Evolutionary conservation across 306 rosid species (phyloP).

Genomic region (Lathyrus oleraceus): DNA sequence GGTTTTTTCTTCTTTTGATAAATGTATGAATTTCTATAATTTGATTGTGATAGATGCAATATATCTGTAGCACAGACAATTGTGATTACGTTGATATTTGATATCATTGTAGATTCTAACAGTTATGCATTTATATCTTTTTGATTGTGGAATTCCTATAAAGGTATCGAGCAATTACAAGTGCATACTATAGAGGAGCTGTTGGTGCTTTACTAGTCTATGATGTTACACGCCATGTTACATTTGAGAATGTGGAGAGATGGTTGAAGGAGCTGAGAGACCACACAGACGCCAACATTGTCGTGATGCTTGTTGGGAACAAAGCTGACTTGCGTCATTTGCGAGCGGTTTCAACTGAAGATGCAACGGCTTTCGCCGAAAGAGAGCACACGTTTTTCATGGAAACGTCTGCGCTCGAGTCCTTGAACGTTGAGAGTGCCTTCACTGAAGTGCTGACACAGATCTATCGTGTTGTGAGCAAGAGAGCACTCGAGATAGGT

Average conservation of each 20-base stretch:
- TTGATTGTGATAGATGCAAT: not conserved
- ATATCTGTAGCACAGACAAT: no score
- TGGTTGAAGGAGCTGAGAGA: slow-evolving; percentile 89
- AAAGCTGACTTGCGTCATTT: slow-evolving; percentile 79
- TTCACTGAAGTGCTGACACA: slow-evolving; percentile 72
- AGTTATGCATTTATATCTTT: slow-evolving; percentile 9
- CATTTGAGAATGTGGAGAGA: slow-evolving; percentile 79
- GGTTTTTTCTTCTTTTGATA: not conserved
- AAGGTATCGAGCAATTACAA: slow-evolving; percentile 86
- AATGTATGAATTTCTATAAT: slow-evolving; percentile 13
- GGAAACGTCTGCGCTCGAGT: slow-evolving; percentile 85
- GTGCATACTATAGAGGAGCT: slow-evolving; percentile 80
- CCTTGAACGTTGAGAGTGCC: slow-evolving; percentile 71
- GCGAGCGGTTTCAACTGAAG: slow-evolving; percentile 66
- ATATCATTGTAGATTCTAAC: no score
- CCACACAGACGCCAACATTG: slow-evolving; percentile 83
- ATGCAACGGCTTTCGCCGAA: slow-evolving; percentile 60
- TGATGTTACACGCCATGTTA: slow-evolving; percentile 72
- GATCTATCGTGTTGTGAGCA: slow-evolving; percentile 61
- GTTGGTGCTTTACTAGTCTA: slow-evolving; percentile 87
- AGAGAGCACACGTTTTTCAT: slow-evolving; percentile 66
- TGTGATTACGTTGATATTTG: no score
- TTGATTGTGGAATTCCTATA: slow-evolving; percentile 7
- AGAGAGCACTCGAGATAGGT: slow-evolving; percentile 71
- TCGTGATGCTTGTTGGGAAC: slow-evolving; percentile 78